phyloP scores from a whole-genome alignment of 305 asterid species.

The Lippia alba region DNA sequence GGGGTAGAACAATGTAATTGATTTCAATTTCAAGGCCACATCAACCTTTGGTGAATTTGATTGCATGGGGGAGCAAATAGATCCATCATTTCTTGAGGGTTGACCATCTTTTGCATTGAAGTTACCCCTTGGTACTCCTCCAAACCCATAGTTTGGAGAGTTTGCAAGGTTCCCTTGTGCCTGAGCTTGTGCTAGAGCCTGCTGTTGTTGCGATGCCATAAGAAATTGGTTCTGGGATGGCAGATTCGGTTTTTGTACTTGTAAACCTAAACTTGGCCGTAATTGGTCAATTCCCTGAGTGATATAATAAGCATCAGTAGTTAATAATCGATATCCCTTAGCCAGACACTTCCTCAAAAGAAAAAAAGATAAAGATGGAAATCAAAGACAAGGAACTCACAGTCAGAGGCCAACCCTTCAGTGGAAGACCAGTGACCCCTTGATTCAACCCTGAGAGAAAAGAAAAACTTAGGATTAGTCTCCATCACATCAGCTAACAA shows the following conservation, averaged over 20 bases:
- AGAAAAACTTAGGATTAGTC: constrained; percentile 25
- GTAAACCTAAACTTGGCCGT: constrained; percentile 90
- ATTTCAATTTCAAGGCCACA: constrained; percentile 24
- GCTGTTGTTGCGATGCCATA: constrained; percentile 93
- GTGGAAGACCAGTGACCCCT: constrained; percentile 88
- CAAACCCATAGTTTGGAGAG: constrained; percentile 76
- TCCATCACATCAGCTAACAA: constrained; percentile 16
- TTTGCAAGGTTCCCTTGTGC: constrained; percentile 87
- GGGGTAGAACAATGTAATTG: constrained; percentile 19
- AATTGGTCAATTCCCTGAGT: constrained; percentile 90
- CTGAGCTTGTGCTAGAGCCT: constrained; percentile 92
- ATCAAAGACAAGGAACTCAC: constrained; percentile 65
- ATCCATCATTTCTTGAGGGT: constrained; percentile 91
- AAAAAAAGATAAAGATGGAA: neutral
- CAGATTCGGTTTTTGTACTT: constrained; percentile 85
- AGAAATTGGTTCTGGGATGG: constrained; percentile 85
- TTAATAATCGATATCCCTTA: constrained; percentile 22
- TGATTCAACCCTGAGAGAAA: constrained; percentile 77
- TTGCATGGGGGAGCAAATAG: constrained; percentile 92
- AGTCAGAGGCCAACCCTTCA: constrained; percentile 99
- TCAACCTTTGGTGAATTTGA: constrained; percentile 93
- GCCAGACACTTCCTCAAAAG: constrained; percentile 23
- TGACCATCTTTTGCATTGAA: constrained; percentile 85
- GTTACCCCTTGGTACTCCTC: constrained; percentile 86
- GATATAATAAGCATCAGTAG: constrained; percentile 32